Conservation (phyloP, 2,329 filamentous ascomycete genomes). For the Penicillium brevicompactum region DNA sequence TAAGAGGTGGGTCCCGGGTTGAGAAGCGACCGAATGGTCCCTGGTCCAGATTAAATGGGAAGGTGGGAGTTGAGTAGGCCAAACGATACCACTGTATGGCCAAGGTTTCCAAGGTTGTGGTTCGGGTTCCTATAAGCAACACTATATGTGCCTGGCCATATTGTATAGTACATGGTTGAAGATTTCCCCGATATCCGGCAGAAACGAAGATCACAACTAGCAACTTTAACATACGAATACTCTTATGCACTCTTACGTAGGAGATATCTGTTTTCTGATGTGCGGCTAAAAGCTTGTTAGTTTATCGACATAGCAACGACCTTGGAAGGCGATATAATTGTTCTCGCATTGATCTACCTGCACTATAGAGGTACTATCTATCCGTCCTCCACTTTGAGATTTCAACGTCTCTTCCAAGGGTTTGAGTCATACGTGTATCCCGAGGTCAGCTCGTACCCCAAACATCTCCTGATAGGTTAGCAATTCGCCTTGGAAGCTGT, state of each 20-base stretch:
- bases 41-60: constrained; percentile 41
- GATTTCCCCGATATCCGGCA: not conserved
- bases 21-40: constrained; percentile 35
- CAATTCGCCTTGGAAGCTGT: too few relatives aligned
- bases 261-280: not conserved
- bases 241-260: not conserved
- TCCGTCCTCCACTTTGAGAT: too few relatives aligned
- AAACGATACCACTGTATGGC: not conserved
- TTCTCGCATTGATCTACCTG: not conserved
- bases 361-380: not conserved
- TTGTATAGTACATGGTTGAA: not conserved
- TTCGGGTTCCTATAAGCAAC: too few relatives aligned
- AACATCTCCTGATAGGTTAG: not conserved
- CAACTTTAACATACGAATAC: not conserved
- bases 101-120: not conserved
- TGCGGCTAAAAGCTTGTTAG: not conserved
- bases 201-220: not conserved
- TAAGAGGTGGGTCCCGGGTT: constrained; percentile 18
- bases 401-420: too few relatives aligned
- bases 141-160: not conserved
- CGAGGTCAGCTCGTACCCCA: not conserved
- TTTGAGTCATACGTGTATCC: too few relatives aligned
- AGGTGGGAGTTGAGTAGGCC: constrained; percentile 25
- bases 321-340: too few relatives aligned
- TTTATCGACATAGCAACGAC: not conserved